Evolutionary conservation across 2,329 filamentous ascomycete species (phyloP).

Genomic region (Gaeumannomyces sp.): DNA sequence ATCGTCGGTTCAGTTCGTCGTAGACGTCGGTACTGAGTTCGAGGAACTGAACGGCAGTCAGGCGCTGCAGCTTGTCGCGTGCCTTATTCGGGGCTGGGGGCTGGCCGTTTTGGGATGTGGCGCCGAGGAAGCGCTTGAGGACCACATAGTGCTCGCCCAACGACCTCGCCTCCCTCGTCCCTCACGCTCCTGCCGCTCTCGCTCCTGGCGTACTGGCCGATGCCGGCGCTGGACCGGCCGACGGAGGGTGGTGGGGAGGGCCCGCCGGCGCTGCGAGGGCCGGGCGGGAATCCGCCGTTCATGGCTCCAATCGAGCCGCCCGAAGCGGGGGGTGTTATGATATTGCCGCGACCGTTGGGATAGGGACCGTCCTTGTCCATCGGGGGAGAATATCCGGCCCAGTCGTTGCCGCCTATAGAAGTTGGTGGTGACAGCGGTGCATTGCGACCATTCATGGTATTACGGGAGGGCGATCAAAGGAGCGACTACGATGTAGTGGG

Average conservation of each 20-base stretch:
- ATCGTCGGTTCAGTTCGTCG: slow-evolving; percentile 82
- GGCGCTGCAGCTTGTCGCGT: slow-evolving; percentile 84
- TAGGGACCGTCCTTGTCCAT: slow-evolving; percentile 47
- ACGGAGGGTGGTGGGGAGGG: slow-evolving; percentile 87
- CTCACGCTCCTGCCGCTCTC: slow-evolving; percentile 56
- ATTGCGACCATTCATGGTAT: slow-evolving; percentile 65
- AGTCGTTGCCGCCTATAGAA: slow-evolving; percentile 79
- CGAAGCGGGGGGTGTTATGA: slow-evolving; percentile 65
- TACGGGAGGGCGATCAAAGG: neutral
- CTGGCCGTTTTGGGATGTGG: slow-evolving; percentile 67
- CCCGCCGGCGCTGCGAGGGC: slow-evolving; percentile 50
- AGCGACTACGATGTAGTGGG: neutral
- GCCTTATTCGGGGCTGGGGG: slow-evolving; percentile 76
- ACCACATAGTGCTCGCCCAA: slow-evolving; percentile 79
- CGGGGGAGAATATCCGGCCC: slow-evolving; percentile 61
- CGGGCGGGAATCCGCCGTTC: slow-evolving; percentile 50
- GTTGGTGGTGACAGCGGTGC: slow-evolving; percentile 76
- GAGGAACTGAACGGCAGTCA: slow-evolving; percentile 90
- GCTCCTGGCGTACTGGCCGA: slow-evolving; percentile 59
- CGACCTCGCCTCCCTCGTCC: slow-evolving; percentile 54
- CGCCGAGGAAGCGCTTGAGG: slow-evolving; percentile 68
- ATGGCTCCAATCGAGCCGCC: slow-evolving; percentile 55
- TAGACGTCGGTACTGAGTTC: slow-evolving; percentile 97
- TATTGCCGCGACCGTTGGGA: slow-evolving; percentile 49
- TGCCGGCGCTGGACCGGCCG: slow-evolving; percentile 77